Conservation (phyloP, 1,284 basidiomycete species). For the Coniferiporia sulphurascens region DNA sequence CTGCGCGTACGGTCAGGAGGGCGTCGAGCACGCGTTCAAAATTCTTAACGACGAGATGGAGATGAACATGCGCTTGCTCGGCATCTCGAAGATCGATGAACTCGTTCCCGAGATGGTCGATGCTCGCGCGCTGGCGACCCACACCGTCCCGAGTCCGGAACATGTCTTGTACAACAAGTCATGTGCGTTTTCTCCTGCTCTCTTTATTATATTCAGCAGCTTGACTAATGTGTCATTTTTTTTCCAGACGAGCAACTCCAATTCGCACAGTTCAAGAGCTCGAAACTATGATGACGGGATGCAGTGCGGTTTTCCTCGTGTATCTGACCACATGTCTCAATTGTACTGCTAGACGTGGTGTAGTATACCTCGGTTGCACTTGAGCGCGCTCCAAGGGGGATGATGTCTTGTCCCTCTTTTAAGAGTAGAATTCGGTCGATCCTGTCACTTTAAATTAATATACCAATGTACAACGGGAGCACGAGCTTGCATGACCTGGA, state of each 20-base stretch:
- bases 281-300: conserved; percentile 16
- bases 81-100: conserved; percentile 44
- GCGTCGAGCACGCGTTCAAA: conserved; percentile 46
- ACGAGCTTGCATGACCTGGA: too few species aligned
- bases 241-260: conserved; percentile 22
- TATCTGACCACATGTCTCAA: background rate
- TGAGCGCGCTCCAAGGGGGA: too few species aligned
- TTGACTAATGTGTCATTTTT: background rate
- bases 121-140: conserved; percentile 33
- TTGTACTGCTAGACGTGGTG: background rate
- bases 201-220: background rate
- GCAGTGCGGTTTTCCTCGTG: too few species aligned
- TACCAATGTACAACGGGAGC: too few species aligned
- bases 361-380: too few species aligned
- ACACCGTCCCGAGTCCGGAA: conserved; percentile 37
- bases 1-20: conserved; percentile 60
- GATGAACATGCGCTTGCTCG: conserved; percentile 49
- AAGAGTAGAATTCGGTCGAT: too few species aligned
- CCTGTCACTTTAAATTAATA: too few species aligned
- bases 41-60: conserved; percentile 53
- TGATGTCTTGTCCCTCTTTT: too few species aligned
- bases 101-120: conserved; percentile 40
- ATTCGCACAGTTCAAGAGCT: conserved; percentile 18
- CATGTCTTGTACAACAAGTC: conserved; percentile 48
- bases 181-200: conserved; percentile 36